Evolutionary conservation across 306 rosid genomes (phyloP).

Genomic region (Lotus japonicus): DNA sequence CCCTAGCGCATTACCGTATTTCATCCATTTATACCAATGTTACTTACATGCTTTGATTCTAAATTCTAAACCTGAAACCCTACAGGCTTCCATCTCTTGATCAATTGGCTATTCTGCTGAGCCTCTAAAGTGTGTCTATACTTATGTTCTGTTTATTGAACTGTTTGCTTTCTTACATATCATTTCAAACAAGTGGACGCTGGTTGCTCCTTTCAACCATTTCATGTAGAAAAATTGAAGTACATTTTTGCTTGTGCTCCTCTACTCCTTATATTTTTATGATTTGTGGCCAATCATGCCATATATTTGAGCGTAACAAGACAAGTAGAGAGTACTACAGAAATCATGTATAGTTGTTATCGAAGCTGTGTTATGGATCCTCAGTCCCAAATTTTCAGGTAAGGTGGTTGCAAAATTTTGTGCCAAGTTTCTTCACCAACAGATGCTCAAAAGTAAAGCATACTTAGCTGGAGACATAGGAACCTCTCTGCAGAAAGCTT

Average conservation of each 20-base stretch:
- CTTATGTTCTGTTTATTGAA: neutral
- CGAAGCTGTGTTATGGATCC: constrained; percentile 2
- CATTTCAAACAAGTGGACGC: neutral
- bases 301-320: neutral
- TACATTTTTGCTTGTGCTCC: neutral
- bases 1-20: neutral
- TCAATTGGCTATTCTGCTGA: neutral
- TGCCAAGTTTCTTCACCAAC: constrained; percentile 88
- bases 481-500: constrained; percentile 72
- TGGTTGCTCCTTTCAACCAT: neutral
- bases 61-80: too few relatives aligned
- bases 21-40: too few relatives aligned
- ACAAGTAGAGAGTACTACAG: neutral
- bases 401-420: constrained; percentile 98
- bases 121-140: neutral
- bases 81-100: too few relatives aligned
- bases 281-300: too few relatives aligned
- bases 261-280: neutral
- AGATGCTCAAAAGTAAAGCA: constrained; percentile 71
- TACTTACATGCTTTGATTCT: too few relatives aligned
- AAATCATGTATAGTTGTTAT: neutral
- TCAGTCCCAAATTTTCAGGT: constrained; percentile 50
- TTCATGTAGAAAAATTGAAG: neutral
- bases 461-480: constrained; percentile 71
- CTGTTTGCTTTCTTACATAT: neutral